Evolutionary conservation across 129 eudicot genomes (phyloP).

Genomic region (Lactuca saligna): DNA sequence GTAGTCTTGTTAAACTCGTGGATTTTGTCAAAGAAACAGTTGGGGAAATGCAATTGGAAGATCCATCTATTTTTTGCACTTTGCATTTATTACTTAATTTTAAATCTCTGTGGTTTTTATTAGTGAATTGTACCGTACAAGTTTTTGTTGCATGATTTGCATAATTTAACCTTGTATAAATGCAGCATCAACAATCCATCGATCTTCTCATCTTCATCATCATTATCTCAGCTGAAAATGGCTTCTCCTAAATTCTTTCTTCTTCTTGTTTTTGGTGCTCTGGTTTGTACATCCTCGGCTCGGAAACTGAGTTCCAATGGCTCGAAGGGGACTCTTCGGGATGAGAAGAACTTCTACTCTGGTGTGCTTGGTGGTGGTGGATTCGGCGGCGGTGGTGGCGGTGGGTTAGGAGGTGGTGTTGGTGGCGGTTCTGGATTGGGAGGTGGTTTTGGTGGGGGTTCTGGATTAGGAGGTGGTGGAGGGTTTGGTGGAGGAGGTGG

Average conservation of each 20-base stretch:
- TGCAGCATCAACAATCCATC: constrained; percentile 11
- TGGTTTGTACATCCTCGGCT: constrained; percentile 38
- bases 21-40: constrained; percentile 39
- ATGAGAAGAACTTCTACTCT: constrained; percentile 33
- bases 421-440: constrained; percentile 30
- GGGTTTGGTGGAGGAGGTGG: constrained; percentile 39
- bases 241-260: constrained; percentile 35
- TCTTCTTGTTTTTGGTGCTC: constrained; percentile 33
- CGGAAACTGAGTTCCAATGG: constrained; percentile 22
- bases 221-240: constrained; percentile 28
- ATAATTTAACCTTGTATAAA: constrained; percentile 20
- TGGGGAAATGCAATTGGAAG: constrained; percentile 23
- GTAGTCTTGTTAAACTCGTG: constrained; percentile 28
- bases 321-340: constrained; percentile 21
- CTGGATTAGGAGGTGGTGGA: constrained; percentile 33
- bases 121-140: constrained; percentile 25
- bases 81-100: constrained; percentile 25
- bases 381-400: constrained; percentile 22
- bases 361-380: constrained; percentile 24
- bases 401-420: constrained; percentile 17
- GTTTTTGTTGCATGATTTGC: constrained; percentile 20
- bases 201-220: background rate
- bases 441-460: constrained; percentile 27
- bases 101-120: background rate
- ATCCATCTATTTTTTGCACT: constrained; percentile 24